phyloP scores from a whole-genome alignment of 1,284 basidiomycete species.

The Flammula alnicola region DNA sequence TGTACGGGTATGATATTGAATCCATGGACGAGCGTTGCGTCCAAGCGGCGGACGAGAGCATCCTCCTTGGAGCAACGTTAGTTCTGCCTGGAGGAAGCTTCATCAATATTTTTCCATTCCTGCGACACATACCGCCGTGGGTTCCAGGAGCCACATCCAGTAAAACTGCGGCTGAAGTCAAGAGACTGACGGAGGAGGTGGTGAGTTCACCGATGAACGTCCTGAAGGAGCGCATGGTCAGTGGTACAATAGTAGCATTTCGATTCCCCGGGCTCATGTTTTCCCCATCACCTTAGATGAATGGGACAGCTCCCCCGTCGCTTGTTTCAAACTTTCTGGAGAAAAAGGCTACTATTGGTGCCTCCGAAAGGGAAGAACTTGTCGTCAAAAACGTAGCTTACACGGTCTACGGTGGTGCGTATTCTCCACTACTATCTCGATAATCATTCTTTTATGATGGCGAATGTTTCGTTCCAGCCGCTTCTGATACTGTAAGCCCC shows the following conservation, averaged over 20 bases:
- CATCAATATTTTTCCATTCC: conserved; percentile 26
- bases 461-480: background rate
- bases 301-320: conserved; percentile 27
- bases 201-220: no score
- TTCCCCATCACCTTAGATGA: conserved; percentile 18
- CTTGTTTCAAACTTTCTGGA: conserved; percentile 30
- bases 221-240: no score
- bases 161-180: conserved; percentile 27
- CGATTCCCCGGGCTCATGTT: no score
- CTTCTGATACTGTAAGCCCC: conserved; percentile 2
- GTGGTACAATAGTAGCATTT: no score
- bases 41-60: conserved; percentile 23
- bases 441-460: background rate
- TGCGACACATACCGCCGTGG: conserved; percentile 39
- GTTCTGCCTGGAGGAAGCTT: conserved; percentile 21
- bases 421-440: background rate
- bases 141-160: conserved; percentile 39
- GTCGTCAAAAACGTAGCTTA: conserved; percentile 27
- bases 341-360: conserved; percentile 13
- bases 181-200: conserved; percentile 31
- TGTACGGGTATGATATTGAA: conserved; percentile 31
- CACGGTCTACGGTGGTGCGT: conserved; percentile 23
- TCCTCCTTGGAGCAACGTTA: conserved; percentile 11
- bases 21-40: conserved; percentile 31
- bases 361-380: conserved; percentile 21